Percentiles rank a stretch among this genome's conserved stretches.
These are phyloP conservation scores for Verticillium tricorpus DNA, from an alignment of 2,329 filamentous ascomycete genomes.

Conservation along the genomic window DNA sequence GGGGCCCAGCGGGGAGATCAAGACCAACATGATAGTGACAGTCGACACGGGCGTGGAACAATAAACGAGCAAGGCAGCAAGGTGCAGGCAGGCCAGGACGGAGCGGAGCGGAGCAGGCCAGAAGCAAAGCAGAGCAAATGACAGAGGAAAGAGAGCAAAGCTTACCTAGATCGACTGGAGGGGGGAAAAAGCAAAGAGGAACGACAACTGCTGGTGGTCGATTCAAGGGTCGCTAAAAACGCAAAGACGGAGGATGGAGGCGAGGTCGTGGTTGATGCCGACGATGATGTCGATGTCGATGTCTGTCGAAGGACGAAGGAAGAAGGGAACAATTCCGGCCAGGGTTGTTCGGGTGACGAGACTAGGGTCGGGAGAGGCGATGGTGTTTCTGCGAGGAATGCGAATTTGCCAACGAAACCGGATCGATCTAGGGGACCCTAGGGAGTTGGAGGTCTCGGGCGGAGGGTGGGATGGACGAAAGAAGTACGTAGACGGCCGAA, in stretches of 20 bases:
- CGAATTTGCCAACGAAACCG: background rate
- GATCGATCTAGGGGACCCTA: background rate
- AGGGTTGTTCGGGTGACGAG: background rate
- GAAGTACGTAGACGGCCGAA: background rate
- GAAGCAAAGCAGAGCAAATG: background rate
- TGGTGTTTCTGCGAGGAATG: background rate
- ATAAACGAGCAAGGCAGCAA: no score
- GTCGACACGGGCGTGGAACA: no score
- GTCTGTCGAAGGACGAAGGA: background rate
- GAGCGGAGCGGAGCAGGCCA: background rate
- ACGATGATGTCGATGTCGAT: background rate
- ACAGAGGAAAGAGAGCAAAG: background rate
- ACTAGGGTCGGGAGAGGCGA: background rate
- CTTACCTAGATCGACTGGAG: no score
- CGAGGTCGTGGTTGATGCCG: no score
- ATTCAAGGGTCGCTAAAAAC: no score
- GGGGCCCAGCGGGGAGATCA: no score
- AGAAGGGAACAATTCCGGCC: background rate
- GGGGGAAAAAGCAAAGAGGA: no score
- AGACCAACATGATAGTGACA: no score
- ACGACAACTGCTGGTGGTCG: no score
- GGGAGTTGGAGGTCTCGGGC: background rate
- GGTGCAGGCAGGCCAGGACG: no score
- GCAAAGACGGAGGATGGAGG: no score
- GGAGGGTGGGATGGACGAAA: background rate